phyloP scores from a whole-genome alignment of 2,329 filamentous ascomycete genomes.

The Aspergillus intermedius region DNA sequence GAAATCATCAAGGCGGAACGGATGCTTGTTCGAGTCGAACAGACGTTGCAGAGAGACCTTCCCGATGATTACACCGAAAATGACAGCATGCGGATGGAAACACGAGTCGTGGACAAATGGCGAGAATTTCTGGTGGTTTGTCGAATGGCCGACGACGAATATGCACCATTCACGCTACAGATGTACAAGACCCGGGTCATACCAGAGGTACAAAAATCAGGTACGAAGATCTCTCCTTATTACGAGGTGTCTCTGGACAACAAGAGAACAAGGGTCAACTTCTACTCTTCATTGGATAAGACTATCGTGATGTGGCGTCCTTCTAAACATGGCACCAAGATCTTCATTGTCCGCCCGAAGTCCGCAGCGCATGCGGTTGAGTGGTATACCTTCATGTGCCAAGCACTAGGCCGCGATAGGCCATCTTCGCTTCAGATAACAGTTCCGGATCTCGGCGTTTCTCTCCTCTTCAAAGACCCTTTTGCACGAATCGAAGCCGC shows the following conservation, averaged over 20 bases:
- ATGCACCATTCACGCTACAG: constrained; percentile 51
- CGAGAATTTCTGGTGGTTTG: constrained; percentile 58
- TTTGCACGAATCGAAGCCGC: constrained; percentile 49
- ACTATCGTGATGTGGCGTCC: constrained; percentile 59
- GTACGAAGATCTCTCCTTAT: constrained; percentile 49
- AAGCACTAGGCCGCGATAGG: constrained; percentile 53
- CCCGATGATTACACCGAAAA: constrained; percentile 60
- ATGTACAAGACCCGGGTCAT: constrained; percentile 60
- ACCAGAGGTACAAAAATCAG: constrained; percentile 50
- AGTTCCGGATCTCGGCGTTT: constrained; percentile 57
- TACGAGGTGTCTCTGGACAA: constrained; percentile 52
- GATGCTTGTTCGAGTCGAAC: constrained; percentile 60
- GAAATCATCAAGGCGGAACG: constrained; percentile 62
- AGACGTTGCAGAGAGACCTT: constrained; percentile 44
- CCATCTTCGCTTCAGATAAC: constrained; percentile 53
- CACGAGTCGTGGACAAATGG: constrained; percentile 57
- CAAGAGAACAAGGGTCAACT: constrained; percentile 51
- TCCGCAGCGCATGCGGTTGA: constrained; percentile 58
- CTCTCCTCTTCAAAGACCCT: constrained; percentile 53
- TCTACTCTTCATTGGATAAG: constrained; percentile 62
- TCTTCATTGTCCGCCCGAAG: constrained; percentile 57
- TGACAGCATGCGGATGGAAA: constrained; percentile 53
- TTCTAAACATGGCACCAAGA: constrained; percentile 48
- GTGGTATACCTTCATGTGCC: constrained; percentile 62
- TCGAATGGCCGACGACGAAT: constrained; percentile 49